A percentile compares a stretch with the other conserved stretches of the same genome.
Conservation (phyloP, 2,329 filamentous ascomycete genomes). For the Helicocarpus griseus region DNA sequence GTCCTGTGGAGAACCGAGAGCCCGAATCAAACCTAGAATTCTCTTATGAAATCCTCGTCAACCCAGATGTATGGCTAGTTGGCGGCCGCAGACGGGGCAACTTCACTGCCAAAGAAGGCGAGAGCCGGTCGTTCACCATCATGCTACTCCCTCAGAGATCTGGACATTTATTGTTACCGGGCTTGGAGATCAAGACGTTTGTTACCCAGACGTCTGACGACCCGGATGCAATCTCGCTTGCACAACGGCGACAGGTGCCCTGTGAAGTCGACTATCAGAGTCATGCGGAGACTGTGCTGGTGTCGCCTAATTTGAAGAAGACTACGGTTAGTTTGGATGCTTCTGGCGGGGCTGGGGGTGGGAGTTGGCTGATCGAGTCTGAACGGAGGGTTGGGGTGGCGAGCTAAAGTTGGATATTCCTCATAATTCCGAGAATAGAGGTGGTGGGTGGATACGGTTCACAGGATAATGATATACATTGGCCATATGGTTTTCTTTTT, state of each 20-base stretch:
- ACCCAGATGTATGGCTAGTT: constrained; percentile 70
- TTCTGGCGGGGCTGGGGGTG: constrained; percentile 43
- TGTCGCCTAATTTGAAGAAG: constrained; percentile 59
- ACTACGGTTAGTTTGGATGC: constrained; percentile 66
- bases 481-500: neutral
- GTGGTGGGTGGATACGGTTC: neutral
- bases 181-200: constrained; percentile 63
- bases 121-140: constrained; percentile 50
- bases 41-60: constrained; percentile 69
- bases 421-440: neutral
- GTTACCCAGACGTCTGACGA: constrained; percentile 28
- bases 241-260: constrained; percentile 32
- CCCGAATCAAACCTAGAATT: constrained; percentile 55
- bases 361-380: constrained; percentile 57
- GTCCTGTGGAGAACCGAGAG: constrained; percentile 22
- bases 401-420: neutral
- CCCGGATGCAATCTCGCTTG: constrained; percentile 9
- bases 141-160: constrained; percentile 71
- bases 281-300: constrained; percentile 64
- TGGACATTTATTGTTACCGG: constrained; percentile 68
- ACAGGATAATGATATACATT: neutral
- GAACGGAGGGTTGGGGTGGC: constrained; percentile 30
- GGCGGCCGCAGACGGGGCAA: constrained; percentile 72
- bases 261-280: constrained; percentile 77
- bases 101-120: constrained; percentile 47